Evolutionary conservation across 2,329 filamentous ascomycete species (phyloP).

Genomic region (Fusarium albidum): DNA sequence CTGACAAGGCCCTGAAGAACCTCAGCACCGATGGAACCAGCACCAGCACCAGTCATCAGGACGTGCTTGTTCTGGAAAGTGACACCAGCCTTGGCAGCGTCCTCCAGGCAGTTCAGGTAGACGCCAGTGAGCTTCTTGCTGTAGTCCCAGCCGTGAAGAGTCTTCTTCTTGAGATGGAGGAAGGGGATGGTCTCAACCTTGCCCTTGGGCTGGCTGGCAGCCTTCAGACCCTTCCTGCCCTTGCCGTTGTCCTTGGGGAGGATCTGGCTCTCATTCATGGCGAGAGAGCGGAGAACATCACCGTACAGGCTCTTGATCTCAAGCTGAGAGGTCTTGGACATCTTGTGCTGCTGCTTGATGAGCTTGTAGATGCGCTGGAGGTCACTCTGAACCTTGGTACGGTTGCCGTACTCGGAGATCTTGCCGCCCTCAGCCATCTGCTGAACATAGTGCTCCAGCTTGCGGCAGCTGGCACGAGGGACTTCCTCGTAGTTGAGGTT

Average conservation of each 20-base stretch:
- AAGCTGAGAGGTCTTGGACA: conserved; percentile 94
- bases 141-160: conserved; percentile 96
- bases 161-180: conserved; percentile 94
- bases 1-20: conserved; percentile 95
- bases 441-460: conserved; percentile 97
- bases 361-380: conserved; percentile 96
- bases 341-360: conserved; percentile 97
- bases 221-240: conserved; percentile 62
- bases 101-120: conserved; percentile 91
- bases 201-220: conserved; percentile 73
- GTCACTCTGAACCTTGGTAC: conserved; percentile 97
- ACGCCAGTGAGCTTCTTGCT: conserved; percentile 97
- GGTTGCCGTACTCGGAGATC: conserved; percentile 97
- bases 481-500: conserved; percentile 93
- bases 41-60: conserved; percentile 97
- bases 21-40: conserved; percentile 96
- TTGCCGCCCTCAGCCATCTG: conserved; percentile 99
- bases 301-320: conserved; percentile 96
- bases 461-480: conserved; percentile 87
- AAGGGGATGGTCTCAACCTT: conserved; percentile 98
- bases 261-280: conserved; percentile 98
- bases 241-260: conserved; percentile 87
- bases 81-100: conserved; percentile 85
- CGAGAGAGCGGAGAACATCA: conserved; percentile 91
- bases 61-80: conserved; percentile 95